Percentiles rank a stretch among this genome's conserved stretches.
Conservation (phyloP, 768 basidiomycete species). For the Lactarius trivialis region DNA sequence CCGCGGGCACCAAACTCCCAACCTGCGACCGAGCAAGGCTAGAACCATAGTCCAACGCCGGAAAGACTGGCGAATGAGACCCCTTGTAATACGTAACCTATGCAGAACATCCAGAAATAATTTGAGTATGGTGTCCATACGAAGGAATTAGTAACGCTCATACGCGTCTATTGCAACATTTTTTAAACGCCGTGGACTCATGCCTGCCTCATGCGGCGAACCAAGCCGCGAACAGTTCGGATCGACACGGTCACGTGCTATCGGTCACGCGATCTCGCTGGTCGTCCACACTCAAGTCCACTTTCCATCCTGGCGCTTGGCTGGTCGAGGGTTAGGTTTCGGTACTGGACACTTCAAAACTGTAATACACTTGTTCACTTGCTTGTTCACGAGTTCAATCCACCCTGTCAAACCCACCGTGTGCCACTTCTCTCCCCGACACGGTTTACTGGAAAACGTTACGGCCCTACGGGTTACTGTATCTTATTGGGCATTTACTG, state of each 20-base stretch:
- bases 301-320: not conserved
- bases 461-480: no score
- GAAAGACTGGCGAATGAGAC: not conserved
- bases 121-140: slow-evolving; percentile 6
- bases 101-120: not conserved
- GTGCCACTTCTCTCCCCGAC: not conserved
- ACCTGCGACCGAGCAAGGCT: slow-evolving; percentile 5
- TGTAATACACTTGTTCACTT: not conserved
- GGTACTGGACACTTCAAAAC: not conserved
- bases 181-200: no score
- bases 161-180: not conserved
- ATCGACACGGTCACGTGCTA: no score
- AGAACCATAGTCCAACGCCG: not conserved
- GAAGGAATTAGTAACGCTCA: not conserved
- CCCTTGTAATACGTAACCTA: not conserved
- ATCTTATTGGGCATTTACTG: no score
- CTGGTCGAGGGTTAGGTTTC: not conserved
- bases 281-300: no score
- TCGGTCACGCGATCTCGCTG: no score
- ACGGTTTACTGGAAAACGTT: not conserved
- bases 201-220: no score
- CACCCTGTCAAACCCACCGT: not conserved
- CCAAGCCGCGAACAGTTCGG: not conserved
- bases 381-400: not conserved
- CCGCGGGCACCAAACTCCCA: not conserved